Percentiles rank a stretch among this genome's conserved stretches.
These are phyloP conservation scores for Copromyces sp. DNA, from an alignment of 495 filamentous ascomycete genomes.

Conservation along the genomic window DNA sequence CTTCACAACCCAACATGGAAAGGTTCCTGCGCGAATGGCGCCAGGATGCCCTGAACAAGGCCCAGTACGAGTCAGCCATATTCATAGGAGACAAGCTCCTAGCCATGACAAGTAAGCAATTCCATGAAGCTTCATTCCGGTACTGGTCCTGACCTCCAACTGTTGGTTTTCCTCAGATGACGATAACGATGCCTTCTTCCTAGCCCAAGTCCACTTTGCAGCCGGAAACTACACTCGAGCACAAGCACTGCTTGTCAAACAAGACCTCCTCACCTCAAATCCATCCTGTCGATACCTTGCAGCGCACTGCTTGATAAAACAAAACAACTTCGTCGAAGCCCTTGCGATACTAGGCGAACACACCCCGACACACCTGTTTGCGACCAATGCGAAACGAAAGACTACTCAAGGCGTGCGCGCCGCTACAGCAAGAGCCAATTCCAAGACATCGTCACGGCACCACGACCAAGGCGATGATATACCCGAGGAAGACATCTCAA, in stretches of 20 bases:
- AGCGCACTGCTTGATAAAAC: constrained; percentile 86
- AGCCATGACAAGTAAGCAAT: constrained; percentile 70
- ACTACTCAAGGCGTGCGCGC: constrained; percentile 31
- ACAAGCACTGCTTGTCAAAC: constrained; percentile 70
- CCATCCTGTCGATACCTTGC: constrained; percentile 84
- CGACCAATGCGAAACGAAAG: constrained; percentile 51
- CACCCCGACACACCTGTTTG: constrained; percentile 78
- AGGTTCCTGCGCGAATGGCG: constrained; percentile 84
- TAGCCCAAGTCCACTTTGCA: constrained; percentile 88
- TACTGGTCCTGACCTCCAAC: background rate
- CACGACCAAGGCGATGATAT: constrained; percentile 46
- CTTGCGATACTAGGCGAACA: constrained; percentile 82
- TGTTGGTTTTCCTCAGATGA: constrained; percentile 38
- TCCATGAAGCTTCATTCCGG: background rate
- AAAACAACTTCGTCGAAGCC: constrained; percentile 80
- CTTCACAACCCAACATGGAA: constrained; percentile 55
- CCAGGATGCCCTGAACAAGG: constrained; percentile 83
- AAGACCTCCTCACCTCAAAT: constrained; percentile 71
- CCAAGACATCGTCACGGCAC: constrained; percentile 32
- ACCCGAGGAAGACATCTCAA: constrained; percentile 61
- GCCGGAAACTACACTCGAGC: constrained; percentile 90
- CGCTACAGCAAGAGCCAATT: constrained; percentile 23
- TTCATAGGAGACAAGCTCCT: constrained; percentile 95
- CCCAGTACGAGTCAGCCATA: constrained; percentile 90
- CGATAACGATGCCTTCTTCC: constrained; percentile 85